phyloP scores from a whole-genome alignment of 2,329 filamentous ascomycete species.

The Colletotrichum godetiae region DNA sequence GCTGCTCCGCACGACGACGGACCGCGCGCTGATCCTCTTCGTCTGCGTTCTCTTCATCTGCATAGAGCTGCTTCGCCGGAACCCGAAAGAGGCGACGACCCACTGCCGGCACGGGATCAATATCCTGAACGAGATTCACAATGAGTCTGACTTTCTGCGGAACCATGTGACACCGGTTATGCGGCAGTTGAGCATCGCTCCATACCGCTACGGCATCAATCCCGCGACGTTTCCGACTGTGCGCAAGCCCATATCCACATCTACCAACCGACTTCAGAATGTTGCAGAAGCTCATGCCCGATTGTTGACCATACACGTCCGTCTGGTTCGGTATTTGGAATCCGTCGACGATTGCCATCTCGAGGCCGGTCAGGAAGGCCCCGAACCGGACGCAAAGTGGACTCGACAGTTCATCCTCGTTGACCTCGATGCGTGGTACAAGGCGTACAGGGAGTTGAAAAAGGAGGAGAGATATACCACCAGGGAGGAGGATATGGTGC shows the following conservation, averaged over 20 bases:
- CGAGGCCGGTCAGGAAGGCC: not conserved
- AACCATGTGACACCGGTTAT: constrained; percentile 7
- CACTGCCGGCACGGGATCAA: constrained; percentile 26
- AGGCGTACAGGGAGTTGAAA: not conserved
- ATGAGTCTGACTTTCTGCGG: constrained; percentile 7
- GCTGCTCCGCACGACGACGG: constrained; percentile 24
- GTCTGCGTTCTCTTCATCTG: constrained; percentile 39
- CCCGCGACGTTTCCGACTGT: constrained; percentile 5
- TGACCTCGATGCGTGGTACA: constrained; percentile 7
- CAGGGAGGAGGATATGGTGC: not conserved
- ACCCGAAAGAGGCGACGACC: not conserved
- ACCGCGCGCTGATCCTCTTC: constrained; percentile 31
- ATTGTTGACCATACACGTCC: constrained; percentile 42
- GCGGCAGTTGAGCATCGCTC: not conserved
- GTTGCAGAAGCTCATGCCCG: constrained; percentile 44
- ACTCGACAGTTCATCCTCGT: not conserved
- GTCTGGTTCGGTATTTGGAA: constrained; percentile 43
- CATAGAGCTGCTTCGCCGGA: constrained; percentile 26
- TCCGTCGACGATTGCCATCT: constrained; percentile 38
- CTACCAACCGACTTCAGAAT: not conserved
- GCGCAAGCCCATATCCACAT: not conserved
- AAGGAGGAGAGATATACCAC: no score
- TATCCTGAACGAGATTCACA: constrained; percentile 15
- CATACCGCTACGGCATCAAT: not conserved
- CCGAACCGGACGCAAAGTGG: constrained; percentile 3